Evolutionary conservation across 441 rosid species (phyloP), one percentile per base, ranked within the genome.

Genomic region (Geranium incanum): DNA sequence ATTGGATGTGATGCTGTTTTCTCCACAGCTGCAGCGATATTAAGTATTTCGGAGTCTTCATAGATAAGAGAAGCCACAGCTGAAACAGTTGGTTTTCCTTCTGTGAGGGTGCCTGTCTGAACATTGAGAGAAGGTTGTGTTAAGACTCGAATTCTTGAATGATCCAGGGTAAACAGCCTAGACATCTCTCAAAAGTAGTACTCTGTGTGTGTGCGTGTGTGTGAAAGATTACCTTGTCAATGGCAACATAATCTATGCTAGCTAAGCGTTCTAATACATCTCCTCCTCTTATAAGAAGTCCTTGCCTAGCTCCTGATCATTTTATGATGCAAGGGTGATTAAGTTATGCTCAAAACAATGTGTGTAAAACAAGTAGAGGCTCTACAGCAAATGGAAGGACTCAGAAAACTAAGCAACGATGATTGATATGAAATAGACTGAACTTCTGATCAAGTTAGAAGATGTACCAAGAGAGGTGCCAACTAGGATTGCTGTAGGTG

Each of bases 271-370:
- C 97, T 70, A 92, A 84, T 76, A 89, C 95, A 83, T 92, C 96
- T 73, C 96, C 97, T 78, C 99, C 99, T 83, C 99, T 87, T 78
- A 92, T 85, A 73, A 95, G 89, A 82, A 90, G 94, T 73, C 99
- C 99, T 71, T 88, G 90, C 83, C 83, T 90, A 75, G 96, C 97
- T 77, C 99, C 99, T 94, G 83, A 52, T 76, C 80, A 82, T 77
- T 72, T 73, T 66, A 6, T 68, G 73, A 71, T 45, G 69, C 60
- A 75, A 73, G 4, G 75, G 16, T 71, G 18, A 1, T 21, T 13
- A 68, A 66, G 39, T 69, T 64, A 43, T 38, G 63, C 71, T 69
- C 23, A 63, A 6, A 72, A 52, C 23, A 69, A 48, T 45, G 13
- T 0, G 57, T 45, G 67, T 1, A 57, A 15, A 45, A 64, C 12